Evolutionary conservation across 1,284 basidiomycete species (phyloP), one percentile per base, ranked within the genome.

Genomic region (Microbotryomycetes sp.): DNA sequence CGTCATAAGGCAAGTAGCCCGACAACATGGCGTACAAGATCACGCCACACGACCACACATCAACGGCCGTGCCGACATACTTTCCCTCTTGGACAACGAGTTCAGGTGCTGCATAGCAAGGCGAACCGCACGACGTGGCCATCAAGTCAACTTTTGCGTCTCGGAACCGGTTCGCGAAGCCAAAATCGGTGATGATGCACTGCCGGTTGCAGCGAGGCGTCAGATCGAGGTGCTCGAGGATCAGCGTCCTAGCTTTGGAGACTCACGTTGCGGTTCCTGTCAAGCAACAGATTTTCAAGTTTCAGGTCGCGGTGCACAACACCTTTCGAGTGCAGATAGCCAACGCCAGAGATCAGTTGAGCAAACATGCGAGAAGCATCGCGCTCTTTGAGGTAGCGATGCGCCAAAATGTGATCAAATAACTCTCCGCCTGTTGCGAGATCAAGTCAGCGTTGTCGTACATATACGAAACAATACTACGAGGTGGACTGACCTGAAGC

Each of bases 1-100:
- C 96, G 77, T 98, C 96, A 76, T 97, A 99, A n/a, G 96, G 96
- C 31, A 99, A 85, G 75, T 98, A 98, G 7, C 96, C 96, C 1
- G 94, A 92, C 14, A 98, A 84, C 94, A 99, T 98, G 59, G 96
- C 96, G 76, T 97, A 99, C 6, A 99, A 83, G 71, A 99, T 99
- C 68, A 99, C 96, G 66, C 96, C 96, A 71, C 96, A 98, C 15
- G 88, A 92, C 96, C 96, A 99, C 71, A 99, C 94, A 73, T 98
- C 96, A 63, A 98, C 96, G 1, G 96, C 93, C n/a, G 89, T 92
- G 25, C 96, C 96, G 45, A 96, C 91, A 72, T 98, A 98, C 16
- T 93, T 82, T 30, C 96, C 96, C 74, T 98, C 96, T 49, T 90
- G 91, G 65, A 98, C 93, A 75, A 99, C 96, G n/a, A 99, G 83